Conservation (phyloP, 306 rosid genomes). For the Vicia faba region DNA sequence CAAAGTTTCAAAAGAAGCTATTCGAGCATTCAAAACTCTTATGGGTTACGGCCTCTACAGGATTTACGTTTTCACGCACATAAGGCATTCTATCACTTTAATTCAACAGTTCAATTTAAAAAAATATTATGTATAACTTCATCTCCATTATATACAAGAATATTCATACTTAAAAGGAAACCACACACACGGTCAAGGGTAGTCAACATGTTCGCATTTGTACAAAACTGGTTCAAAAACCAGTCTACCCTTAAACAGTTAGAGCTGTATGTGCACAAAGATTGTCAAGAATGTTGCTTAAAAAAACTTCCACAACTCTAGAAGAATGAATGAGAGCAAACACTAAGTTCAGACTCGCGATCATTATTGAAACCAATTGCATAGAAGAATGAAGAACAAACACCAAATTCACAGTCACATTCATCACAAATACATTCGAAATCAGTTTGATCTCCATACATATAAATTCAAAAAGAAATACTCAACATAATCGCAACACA, state of each 20-base stretch:
- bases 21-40: background rate
- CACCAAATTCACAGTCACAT: background rate
- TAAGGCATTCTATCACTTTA: conserved; percentile 7
- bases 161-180: background rate
- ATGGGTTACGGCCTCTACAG: background rate
- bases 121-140: background rate
- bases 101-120: background rate
- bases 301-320: background rate
- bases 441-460: conserved; percentile 2
- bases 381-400: background rate
- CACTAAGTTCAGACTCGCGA: background rate
- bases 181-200: background rate
- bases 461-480: conserved; percentile 9
- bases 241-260: background rate
- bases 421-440: background rate
- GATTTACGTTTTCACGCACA: background rate
- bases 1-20: conserved; percentile 11
- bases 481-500: background rate
- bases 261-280: background rate
- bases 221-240: background rate
- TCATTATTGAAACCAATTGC: background rate
- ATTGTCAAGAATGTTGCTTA: background rate
- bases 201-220: background rate
- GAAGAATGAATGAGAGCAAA: background rate
- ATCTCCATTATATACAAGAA: background rate